phyloP scores from a whole-genome alignment of 495 filamentous ascomycete species.

The Cladorrhinum samala region DNA sequence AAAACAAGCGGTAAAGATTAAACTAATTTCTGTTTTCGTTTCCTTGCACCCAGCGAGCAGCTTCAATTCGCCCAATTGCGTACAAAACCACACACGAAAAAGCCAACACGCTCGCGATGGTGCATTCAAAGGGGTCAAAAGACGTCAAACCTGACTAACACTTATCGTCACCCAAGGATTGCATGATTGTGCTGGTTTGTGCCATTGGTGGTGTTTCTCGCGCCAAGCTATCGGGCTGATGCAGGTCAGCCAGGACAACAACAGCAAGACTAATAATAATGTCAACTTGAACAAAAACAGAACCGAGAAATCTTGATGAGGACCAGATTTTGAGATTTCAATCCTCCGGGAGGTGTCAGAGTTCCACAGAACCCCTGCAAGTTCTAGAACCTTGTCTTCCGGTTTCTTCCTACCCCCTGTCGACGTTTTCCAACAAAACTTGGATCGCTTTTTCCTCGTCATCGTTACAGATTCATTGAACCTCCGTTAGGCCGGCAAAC shows the following conservation, averaged over 20 bases:
- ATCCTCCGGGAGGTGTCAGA: neutral
- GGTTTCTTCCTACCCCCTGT: constrained; percentile 18
- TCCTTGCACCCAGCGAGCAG: no score
- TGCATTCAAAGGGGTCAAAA: constrained; percentile 6
- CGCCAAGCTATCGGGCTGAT: neutral
- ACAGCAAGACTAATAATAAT: no score
- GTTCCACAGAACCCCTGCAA: neutral
- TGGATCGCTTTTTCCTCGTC: constrained; percentile 1
- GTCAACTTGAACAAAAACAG: neutral
- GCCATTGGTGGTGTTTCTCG: neutral
- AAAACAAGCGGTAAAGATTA: neutral
- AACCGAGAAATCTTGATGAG: neutral
- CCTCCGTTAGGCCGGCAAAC: constrained; percentile 11
- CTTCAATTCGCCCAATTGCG: neutral
- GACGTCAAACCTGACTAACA: neutral
- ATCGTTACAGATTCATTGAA: neutral
- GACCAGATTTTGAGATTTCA: neutral
- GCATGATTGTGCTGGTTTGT: neutral
- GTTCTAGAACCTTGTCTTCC: constrained; percentile 10
- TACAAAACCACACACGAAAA: neutral
- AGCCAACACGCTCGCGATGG: neutral
- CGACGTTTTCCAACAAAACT: no score
- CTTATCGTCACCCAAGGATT: neutral
- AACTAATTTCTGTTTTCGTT: no score
- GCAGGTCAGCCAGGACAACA: neutral